Evolutionary conservation across 192 early-diverging fungal species (phyloP).

Genomic region (Jimgerdemannia flammicorona): DNA sequence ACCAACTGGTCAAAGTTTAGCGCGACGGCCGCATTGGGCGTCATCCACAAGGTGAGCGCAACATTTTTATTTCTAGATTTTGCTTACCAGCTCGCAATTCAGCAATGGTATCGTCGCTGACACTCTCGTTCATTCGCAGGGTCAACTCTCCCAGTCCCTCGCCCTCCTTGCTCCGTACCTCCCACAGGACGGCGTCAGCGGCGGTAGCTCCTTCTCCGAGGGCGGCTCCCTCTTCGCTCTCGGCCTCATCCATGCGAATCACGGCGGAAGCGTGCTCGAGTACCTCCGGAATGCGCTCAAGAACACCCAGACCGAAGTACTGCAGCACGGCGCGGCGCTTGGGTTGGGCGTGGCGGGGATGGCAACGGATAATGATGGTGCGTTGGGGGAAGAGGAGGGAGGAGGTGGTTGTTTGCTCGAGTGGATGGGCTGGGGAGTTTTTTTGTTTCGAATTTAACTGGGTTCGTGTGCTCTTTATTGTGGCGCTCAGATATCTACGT

Average conservation of each 20-base stretch:
- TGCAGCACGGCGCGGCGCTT: conserved; percentile 95
- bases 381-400: too few species aligned
- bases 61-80: too few species aligned
- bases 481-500: conserved; percentile 89
- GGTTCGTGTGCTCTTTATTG: too few species aligned
- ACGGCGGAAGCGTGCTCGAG: conserved; percentile 75
- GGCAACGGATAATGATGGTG: conserved; percentile 88
- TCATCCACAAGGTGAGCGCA: conserved; percentile 80
- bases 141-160: conserved; percentile 86
- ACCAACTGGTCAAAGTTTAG: conserved; percentile 99
- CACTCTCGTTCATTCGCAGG: conserved; percentile 30
- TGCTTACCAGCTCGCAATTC: too few species aligned
- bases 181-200: conserved; percentile 84
- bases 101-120: too few species aligned
- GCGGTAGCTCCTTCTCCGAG: conserved; percentile 86
- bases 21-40: conserved; percentile 95
- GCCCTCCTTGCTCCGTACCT: conserved; percentile 89
- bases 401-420: too few species aligned
- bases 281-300: conserved; percentile 83
- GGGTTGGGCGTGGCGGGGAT: conserved; percentile 96
- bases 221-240: conserved; percentile 97
- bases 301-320: conserved; percentile 76
- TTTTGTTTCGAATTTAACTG: too few species aligned
- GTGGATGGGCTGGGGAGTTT: too few species aligned
- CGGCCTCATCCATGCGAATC: conserved; percentile 96